phyloP scores from a whole-genome alignment of 2,329 filamentous ascomycete genomes.

The Paraphaeosphaeria minitans region DNA sequence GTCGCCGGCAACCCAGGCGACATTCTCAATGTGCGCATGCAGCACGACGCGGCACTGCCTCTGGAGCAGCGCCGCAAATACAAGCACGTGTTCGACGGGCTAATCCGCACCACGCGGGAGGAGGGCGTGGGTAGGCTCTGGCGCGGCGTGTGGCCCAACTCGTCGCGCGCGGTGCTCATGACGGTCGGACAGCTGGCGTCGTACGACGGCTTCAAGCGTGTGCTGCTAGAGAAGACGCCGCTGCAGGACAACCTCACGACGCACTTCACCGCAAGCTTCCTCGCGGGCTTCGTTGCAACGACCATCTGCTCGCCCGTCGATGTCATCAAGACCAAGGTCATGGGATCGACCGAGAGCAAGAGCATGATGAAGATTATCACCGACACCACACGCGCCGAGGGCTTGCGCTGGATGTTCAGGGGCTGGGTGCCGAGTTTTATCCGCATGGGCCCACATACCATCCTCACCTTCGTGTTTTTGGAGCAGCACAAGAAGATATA shows the following conservation, averaged over 20 bases:
- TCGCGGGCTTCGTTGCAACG: conserved; percentile 82
- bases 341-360: conserved; percentile 67
- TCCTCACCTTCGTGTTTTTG: conserved; percentile 84
- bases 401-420: conserved; percentile 83
- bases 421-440: conserved; percentile 85
- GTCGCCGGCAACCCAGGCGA: conserved; percentile 93
- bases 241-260: conserved; percentile 72
- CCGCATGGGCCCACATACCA: conserved; percentile 74
- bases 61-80: conserved; percentile 80
- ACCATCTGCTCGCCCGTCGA: conserved; percentile 85
- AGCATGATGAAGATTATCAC: conserved; percentile 65
- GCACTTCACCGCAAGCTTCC: conserved; percentile 77
- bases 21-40: conserved; percentile 97
- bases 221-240: conserved; percentile 69
- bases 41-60: conserved; percentile 84
- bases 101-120: conserved; percentile 82
- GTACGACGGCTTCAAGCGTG: conserved; percentile 80
- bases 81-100: conserved; percentile 82
- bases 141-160: conserved; percentile 84
- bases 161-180: conserved; percentile 82
- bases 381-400: conserved; percentile 73
- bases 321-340: conserved; percentile 87
- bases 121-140: conserved; percentile 81
- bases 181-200: conserved; percentile 82
- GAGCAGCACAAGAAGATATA: conserved; percentile 86